Percentiles rank a stretch among this genome's conserved stretches.
These are phyloP conservation scores for Asterionellopsis glacialis DNA, from an alignment of 108 stramenopile genomes.

Conservation along the genomic window DNA sequence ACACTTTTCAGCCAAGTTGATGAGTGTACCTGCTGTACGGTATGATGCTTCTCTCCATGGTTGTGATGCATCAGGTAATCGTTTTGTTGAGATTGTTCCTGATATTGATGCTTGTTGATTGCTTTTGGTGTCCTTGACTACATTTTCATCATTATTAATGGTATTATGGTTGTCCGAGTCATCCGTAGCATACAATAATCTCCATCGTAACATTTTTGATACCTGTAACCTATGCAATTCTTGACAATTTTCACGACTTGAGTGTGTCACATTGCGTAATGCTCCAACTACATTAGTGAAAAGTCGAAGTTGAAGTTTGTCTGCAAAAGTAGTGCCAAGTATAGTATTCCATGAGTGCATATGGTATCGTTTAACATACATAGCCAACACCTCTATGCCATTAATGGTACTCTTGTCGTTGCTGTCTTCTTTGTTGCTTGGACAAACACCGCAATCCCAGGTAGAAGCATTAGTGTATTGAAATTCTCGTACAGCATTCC, in stretches of 20 bases:
- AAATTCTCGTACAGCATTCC: conserved; percentile 37
- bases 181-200: conserved; percentile 14
- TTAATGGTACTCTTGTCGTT: background rate
- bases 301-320: conserved; percentile 33
- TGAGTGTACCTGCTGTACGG: conserved; percentile 37
- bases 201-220: conserved; percentile 23
- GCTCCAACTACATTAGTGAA: conserved; percentile 39
- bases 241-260: conserved; percentile 34
- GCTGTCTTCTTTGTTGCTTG: too few species aligned
- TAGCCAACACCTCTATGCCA: conserved; percentile 25
- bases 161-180: background rate
- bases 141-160: too few species aligned
- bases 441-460: background rate
- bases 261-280: conserved; percentile 42
- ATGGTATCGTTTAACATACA: conserved; percentile 31
- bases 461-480: background rate
- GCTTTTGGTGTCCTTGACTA: too few species aligned
- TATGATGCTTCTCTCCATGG: conserved; percentile 48
- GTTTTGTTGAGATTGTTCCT: background rate
- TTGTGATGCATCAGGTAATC: conserved; percentile 16
- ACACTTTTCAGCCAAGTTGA: conserved; percentile 56
- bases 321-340: conserved; percentile 14
- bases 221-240: conserved; percentile 26
- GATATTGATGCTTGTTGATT: background rate
- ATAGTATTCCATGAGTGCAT: conserved; percentile 32